Conservation (phyloP, 2,329 filamentous ascomycete genomes). For the Alternaria longipes region DNA sequence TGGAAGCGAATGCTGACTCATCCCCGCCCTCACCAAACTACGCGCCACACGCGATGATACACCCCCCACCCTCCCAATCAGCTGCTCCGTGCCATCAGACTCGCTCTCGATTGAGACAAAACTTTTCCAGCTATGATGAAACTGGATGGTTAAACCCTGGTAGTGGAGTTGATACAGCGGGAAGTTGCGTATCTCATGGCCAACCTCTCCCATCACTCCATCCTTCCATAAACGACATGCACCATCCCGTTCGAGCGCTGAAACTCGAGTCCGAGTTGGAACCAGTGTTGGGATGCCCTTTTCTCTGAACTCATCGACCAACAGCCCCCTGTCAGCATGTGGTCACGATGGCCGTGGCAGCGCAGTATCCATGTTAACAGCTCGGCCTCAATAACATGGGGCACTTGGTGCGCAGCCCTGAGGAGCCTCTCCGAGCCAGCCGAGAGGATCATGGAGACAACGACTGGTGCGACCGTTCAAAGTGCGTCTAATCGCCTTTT, state of each 20-base stretch:
- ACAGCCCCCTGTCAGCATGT: constrained; percentile 29
- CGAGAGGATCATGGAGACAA: constrained; percentile 25
- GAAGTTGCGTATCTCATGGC: constrained; percentile 23
- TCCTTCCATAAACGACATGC: constrained; percentile 31
- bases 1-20: constrained; percentile 24
- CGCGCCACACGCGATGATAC: constrained; percentile 18
- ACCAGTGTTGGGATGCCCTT: constrained; percentile 27
- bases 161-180: constrained; percentile 23
- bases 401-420: constrained; percentile 36
- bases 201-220: constrained; percentile 23
- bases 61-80: constrained; percentile 20
- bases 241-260: constrained; percentile 37
- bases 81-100: constrained; percentile 2
- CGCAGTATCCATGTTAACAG: constrained; percentile 31
- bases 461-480: constrained; percentile 36
- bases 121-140: constrained; percentile 9
- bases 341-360: constrained; percentile 22
- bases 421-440: constrained; percentile 32
- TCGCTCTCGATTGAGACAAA: constrained; percentile 10
- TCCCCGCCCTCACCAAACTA: constrained; percentile 12
- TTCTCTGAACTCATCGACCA: constrained; percentile 25
- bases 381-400: constrained; percentile 45
- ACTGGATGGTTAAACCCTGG: constrained; percentile 14
- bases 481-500: constrained; percentile 41
- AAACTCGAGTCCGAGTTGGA: constrained; percentile 40